Conservation (phyloP, 805 yeast genomes). For the Yarrowia sp. region DNA sequence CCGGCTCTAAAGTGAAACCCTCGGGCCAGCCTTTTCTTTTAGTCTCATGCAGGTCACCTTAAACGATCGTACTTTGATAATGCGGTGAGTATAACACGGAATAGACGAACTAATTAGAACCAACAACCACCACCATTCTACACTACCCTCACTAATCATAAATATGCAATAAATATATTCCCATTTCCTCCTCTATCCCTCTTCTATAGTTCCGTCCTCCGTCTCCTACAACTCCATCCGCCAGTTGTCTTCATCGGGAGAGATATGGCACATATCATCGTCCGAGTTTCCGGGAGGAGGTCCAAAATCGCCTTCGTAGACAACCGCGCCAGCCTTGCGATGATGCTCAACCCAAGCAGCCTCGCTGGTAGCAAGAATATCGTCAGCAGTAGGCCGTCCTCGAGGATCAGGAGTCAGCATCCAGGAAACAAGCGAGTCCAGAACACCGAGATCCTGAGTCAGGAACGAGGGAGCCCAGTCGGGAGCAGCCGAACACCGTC, state of each 20-base stretch:
- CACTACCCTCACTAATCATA: not conserved
- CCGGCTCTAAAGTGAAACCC: too few species aligned
- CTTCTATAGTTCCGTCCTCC: not conserved
- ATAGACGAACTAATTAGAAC: too few species aligned
- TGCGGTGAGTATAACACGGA: too few species aligned
- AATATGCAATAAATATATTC: slow-evolving; percentile 37
- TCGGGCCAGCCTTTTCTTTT: too few species aligned
- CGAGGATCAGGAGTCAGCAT: slow-evolving; percentile 88
- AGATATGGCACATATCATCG: slow-evolving; percentile 46
- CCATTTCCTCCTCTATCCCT: not conserved
- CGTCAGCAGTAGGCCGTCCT: slow-evolving; percentile 79
- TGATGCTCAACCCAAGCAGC: slow-evolving; percentile 77
- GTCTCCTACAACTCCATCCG: slow-evolving; percentile 21
- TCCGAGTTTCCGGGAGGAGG: slow-evolving; percentile 62
- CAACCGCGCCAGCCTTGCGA: slow-evolving; percentile 89
- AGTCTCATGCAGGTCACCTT: too few species aligned
- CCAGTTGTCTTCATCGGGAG: slow-evolving; percentile 31
- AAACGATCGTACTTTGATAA: too few species aligned
- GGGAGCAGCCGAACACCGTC: slow-evolving; percentile 53
- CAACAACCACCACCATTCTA: too few species aligned
- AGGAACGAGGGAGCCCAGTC: slow-evolving; percentile 88
- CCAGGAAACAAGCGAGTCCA: slow-evolving; percentile 82
- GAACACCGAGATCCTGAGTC: slow-evolving; percentile 68
- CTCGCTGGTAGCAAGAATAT: slow-evolving; percentile 74
- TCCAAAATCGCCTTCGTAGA: slow-evolving; percentile 95